Evolutionary conservation across 306 rosid species (phyloP), one percentile per base, ranked within the genome.

Genomic region (Cucurbita argyrosperma): DNA sequence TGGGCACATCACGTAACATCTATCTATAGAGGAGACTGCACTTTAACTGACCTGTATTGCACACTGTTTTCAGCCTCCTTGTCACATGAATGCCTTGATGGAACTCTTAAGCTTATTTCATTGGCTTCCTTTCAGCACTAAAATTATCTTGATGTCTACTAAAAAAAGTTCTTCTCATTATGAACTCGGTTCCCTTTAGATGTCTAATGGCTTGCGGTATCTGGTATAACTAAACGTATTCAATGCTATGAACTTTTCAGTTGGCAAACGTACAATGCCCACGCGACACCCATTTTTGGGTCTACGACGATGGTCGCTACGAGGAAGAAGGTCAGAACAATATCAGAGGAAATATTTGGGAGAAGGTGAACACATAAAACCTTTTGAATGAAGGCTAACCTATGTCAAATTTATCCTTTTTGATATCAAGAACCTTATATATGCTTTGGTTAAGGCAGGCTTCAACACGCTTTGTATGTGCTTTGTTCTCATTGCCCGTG

Each of bases 321-420:
- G 96, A 95, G 89, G 99, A 95, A 85, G 96, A 95, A 95, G 99
- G 99, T 75, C 97, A 95, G 84, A 95, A 95, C 76, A 95, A 95
- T 84, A 95, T 95, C 79, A 83, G 92, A 64, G 99, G 99, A 78
- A 95, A 95, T 80, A 95, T 95, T 76, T 95, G 99, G 99, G 97
- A 88, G 81, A 95, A 95, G 97, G 99, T 94, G 60, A 40, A 70
- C 30, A 70, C 30, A 13, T 49, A 50, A 35, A 10, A 50, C 46
- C 43, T 79, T 79, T 39, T 73, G 35, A 64, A 47, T 64, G 63
- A 75, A 79, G 66, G 39, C 77, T 65, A 38, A 69, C 18, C 50
- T 12, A 62, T 35, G 72, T 50, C 13, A 75, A 47, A 50, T 37
- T 50, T 55, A 71, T 62, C 54, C 46, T 71, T 74, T 74, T 83